Evolutionary conservation across 2,329 filamentous ascomycete species (phyloP).

Genomic region (Nemania serpens): DNA sequence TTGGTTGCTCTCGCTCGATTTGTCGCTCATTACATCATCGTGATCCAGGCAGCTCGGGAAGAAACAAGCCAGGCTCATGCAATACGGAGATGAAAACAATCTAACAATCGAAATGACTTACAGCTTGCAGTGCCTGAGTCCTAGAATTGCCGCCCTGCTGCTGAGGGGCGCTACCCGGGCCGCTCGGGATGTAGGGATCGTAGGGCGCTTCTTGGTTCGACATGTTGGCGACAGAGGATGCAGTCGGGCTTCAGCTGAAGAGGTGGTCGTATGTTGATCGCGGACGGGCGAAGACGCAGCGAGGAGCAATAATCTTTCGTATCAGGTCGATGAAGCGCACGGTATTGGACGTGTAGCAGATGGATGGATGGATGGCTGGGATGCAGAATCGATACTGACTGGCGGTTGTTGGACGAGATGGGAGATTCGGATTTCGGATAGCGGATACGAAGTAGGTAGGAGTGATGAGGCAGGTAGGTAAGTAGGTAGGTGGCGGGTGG

Average conservation of each 20-base stretch:
- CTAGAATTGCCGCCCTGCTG: constrained; percentile 55
- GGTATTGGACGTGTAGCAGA: constrained; percentile 5
- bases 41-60: constrained; percentile 31
- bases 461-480: neutral
- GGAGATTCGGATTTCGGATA: neutral
- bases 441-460: no score
- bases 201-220: constrained; percentile 68
- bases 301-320: neutral
- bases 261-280: neutral
- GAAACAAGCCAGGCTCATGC: constrained; percentile 23
- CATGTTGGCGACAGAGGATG: constrained; percentile 47
- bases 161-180: constrained; percentile 53
- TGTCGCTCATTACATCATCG: constrained; percentile 15
- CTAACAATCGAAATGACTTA: constrained; percentile 58
- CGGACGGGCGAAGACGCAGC: neutral
- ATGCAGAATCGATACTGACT: constrained; percentile 13
- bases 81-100: constrained; percentile 4
- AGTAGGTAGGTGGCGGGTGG: constrained; percentile 8
- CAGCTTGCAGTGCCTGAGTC: constrained; percentile 76
- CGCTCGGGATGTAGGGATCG: constrained; percentile 85
- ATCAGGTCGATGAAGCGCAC: constrained; percentile 16
- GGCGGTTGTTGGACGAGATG: constrained; percentile 15
- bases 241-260: constrained; percentile 1
- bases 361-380: constrained; percentile 21
- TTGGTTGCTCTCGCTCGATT: constrained; percentile 1